These are phyloP conservation scores for Leishmania aethiopica DNA, from an alignment of 208 protist genomes.

Conservation along the genomic window DNA sequence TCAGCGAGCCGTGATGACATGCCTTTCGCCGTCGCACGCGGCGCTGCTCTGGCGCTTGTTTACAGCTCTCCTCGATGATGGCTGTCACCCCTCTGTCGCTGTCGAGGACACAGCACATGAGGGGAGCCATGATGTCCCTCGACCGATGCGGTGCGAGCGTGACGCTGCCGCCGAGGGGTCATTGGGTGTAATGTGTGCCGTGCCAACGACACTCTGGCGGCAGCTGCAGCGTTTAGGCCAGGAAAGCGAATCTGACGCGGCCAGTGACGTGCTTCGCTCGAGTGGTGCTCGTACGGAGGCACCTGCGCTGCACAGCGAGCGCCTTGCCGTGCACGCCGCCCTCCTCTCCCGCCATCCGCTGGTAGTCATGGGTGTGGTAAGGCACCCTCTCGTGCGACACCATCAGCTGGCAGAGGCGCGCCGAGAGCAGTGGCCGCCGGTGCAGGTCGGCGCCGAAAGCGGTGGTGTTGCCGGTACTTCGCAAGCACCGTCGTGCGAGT, in stretches of 20 bases:
- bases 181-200: neutral
- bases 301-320: constrained; percentile 3
- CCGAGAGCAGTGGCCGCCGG: neutral
- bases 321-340: neutral
- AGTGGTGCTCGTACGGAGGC: neutral
- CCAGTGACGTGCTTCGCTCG: neutral
- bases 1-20: neutral
- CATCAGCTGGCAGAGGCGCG: neutral
- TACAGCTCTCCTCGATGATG: constrained; percentile 4
- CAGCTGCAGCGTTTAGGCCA: neutral
- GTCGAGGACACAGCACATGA: neutral
- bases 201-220: neutral
- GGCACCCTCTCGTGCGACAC: constrained; percentile 24
- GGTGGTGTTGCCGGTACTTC: neutral
- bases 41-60: constrained; percentile 7
- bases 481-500: neutral
- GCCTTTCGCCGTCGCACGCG: neutral
- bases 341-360: constrained; percentile 21
- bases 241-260: neutral
- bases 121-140: neutral
- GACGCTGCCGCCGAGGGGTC: neutral
- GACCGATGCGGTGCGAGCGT: neutral
- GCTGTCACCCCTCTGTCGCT: neutral
- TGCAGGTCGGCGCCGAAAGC: neutral
- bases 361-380: constrained; percentile 1